phyloP scores from a whole-genome alignment of 495 filamentous ascomycete genomes.

The Penicillium malachiteum region DNA sequence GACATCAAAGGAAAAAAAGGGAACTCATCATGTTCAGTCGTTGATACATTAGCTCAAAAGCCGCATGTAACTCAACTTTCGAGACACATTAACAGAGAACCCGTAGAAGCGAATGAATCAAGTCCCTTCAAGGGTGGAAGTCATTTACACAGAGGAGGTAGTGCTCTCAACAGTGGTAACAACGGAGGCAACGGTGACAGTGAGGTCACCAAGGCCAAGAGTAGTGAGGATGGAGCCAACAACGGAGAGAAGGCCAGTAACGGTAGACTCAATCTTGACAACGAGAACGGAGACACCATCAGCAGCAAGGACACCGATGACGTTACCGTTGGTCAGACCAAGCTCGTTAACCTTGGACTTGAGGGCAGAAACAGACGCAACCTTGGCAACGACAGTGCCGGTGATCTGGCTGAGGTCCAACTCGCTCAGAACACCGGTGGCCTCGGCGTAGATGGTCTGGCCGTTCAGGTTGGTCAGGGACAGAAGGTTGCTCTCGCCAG shows the following conservation, averaged over 20 bases:
- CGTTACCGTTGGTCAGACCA: slow-evolving; percentile 13
- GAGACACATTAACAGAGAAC: slow-evolving; percentile 13
- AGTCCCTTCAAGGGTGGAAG: slow-evolving; percentile 15
- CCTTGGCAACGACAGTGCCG: slow-evolving; percentile 19
- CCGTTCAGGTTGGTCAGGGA: slow-evolving; percentile 17
- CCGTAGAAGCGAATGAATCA: slow-evolving; percentile 22
- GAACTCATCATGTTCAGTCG: slow-evolving; percentile 23
- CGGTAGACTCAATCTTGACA: slow-evolving; percentile 17
- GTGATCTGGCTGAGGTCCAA: slow-evolving; percentile 17
- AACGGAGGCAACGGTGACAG: slow-evolving; percentile 17
- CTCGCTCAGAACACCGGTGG: slow-evolving; percentile 13
- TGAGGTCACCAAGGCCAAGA: slow-evolving; percentile 22
- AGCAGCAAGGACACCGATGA: slow-evolving; percentile 20
- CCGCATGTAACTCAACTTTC: slow-evolving; percentile 6
- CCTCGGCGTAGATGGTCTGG: slow-evolving; percentile 14
- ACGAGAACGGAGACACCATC: slow-evolving; percentile 20
- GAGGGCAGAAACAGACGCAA: slow-evolving; percentile 10
- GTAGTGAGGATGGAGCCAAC: slow-evolving; percentile 1
- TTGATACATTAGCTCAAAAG: slow-evolving; percentile 14
- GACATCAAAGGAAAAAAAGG: slow-evolving; percentile 11
- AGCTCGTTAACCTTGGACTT: slow-evolving; percentile 11
- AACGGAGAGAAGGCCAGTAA: slow-evolving; percentile 13
- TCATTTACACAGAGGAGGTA: slow-evolving; percentile 15
- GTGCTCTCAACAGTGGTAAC: slow-evolving; percentile 2
- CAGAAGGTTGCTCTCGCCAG: slow-evolving; percentile 11